These are phyloP conservation scores for Conticribra weissflogii DNA, from an alignment of 108 stramenopile genomes.

Conservation along the genomic window DNA sequence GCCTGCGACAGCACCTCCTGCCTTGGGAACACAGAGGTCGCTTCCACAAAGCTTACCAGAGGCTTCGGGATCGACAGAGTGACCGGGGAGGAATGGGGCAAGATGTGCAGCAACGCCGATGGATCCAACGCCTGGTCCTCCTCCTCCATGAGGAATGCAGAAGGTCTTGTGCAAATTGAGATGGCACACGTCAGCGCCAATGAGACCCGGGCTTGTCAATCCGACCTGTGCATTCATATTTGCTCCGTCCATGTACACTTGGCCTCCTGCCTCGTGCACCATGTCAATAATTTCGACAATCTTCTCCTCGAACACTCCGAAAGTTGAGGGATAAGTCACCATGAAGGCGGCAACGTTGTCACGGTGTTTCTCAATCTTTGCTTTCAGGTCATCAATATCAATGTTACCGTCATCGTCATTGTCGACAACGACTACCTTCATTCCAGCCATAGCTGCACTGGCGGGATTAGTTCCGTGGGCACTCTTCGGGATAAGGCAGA, in stretches of 20 bases:
- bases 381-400: conserved; percentile 88
- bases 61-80: conserved; percentile 85
- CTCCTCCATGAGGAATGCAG: conserved; percentile 99
- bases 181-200: conserved; percentile 99
- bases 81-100: conserved; percentile 98
- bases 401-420: conserved; percentile 94
- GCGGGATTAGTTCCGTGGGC: conserved; percentile 99
- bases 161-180: conserved; percentile 99
- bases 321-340: conserved; percentile 99
- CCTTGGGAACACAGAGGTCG: conserved; percentile 81
- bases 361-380: conserved; percentile 93
- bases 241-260: conserved; percentile 99
- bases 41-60: conserved; percentile 81
- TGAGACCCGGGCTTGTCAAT: conserved; percentile 94
- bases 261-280: conserved; percentile 94
- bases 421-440: conserved; percentile 97
- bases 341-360: conserved; percentile 96
- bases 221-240: conserved; percentile 99
- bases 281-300: conserved; percentile 90
- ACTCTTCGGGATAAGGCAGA: conserved; percentile 98
- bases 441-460: conserved; percentile 94
- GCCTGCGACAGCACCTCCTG: conserved; percentile 85
- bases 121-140: conserved; percentile 98
- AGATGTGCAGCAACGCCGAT: conserved; percentile 96
- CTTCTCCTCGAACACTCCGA: conserved; percentile 97